Evolutionary conservation across 352 stramenopile genomes (phyloP), one percentile per base, ranked within the genome.

Genomic region (Phytophthora pisi): DNA sequence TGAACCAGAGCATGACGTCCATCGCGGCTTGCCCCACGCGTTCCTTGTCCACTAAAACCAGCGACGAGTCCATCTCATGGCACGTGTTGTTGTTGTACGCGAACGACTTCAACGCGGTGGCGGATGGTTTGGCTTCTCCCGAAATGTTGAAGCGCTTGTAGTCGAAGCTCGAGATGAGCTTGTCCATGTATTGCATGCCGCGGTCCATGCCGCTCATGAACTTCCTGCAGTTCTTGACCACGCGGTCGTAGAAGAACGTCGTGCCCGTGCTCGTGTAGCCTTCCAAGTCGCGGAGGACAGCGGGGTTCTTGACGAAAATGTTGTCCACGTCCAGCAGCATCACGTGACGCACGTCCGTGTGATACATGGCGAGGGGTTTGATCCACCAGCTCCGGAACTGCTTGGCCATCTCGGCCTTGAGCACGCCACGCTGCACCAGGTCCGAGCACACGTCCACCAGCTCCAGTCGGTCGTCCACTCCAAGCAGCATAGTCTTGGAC

Each of bases 61-160:
- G 59, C 5, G 65, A 72, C 52, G 65, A 89, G 60, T 90, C 76
- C 72, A 81, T 75, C 18, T 90, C 81, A 57, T 90, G 84, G 49
- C 74, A 86, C 26, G 78, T 79, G 38, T 79, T 63, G n/a, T 60
- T 77, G 7, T 66, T 64, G 55, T 79, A 92, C 6, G 76, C 81
- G 55, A 75, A 78, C 18, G 76, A 86, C 28, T 78, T 47, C 9
- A 79, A 30, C 26, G 85, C 62, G 42, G 82, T 81, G 15, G 72
- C 43, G 4, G 81, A 86, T 20, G 71, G 75, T 15, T 54, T 65
- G 7, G 51, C 26, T 1, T 58, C 61, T 6, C 40, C 60, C 18
- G 51, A 46, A 23, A 86, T 57, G 20, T 71, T 66, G 46, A 90
- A 90, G 20, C 55, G 43, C n/a, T 64, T 53, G 59, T 90, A 90